phyloP scores from a whole-genome alignment of 2,329 filamentous ascomycete genomes.

The Sporothrix variecibatus region DNA sequence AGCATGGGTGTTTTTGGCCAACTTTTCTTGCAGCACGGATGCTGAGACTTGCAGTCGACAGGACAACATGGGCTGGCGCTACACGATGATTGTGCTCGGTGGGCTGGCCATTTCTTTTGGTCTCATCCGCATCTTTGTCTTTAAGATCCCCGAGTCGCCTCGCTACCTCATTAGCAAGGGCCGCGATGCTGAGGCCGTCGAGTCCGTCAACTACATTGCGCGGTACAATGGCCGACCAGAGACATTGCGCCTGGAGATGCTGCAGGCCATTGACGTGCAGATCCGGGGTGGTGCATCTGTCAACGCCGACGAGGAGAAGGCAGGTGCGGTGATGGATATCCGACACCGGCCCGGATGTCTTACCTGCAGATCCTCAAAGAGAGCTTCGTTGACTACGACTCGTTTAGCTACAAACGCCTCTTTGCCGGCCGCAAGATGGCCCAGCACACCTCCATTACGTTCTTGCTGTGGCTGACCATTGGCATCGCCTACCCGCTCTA shows the following conservation, averaged over 20 bases:
- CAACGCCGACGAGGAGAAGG: background rate
- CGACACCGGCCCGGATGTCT: background rate
- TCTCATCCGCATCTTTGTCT: conserved; percentile 32
- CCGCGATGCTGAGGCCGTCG: conserved; percentile 35
- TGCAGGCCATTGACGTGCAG: conserved; percentile 36
- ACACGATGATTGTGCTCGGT: conserved; percentile 29
- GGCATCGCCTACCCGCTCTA: conserved; percentile 51
- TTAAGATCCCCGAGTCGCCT: conserved; percentile 46
- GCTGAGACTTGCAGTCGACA: conserved; percentile 16
- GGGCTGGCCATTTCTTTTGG: conserved; percentile 27
- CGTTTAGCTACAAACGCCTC: conserved; percentile 38
- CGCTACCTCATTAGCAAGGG: conserved; percentile 46
- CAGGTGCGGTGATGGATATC: background rate
- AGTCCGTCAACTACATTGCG: conserved; percentile 32
- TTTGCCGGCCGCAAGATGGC: conserved; percentile 40
- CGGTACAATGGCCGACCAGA: conserved; percentile 40
- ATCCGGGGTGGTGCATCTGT: background rate
- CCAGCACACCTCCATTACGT: conserved; percentile 41
- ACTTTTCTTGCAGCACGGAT: conserved; percentile 36
- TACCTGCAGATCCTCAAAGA: conserved; percentile 29
- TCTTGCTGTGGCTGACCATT: conserved; percentile 48
- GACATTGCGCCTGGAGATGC: conserved; percentile 42
- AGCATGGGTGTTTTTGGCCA: conserved; percentile 40
- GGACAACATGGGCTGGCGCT: conserved; percentile 32
- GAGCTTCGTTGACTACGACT: conserved; percentile 36